phyloP scores from a whole-genome alignment of 176 grass and related monocot species.

The Areca catechu region DNA sequence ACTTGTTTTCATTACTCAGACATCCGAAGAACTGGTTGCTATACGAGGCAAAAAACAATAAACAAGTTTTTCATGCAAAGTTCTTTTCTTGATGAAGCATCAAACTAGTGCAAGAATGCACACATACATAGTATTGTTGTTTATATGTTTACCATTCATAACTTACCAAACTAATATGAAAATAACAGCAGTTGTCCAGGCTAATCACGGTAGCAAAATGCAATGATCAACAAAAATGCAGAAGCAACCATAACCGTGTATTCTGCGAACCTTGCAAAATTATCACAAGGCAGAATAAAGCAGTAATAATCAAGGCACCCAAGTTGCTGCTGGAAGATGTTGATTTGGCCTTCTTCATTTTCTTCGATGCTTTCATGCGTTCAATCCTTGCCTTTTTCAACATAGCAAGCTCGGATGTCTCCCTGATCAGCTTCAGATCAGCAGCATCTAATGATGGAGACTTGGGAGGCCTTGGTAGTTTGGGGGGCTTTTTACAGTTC shows the following conservation, averaged over 20 bases:
- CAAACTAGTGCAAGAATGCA: no score
- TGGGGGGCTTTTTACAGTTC: conserved; percentile 60
- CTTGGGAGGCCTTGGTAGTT: conserved; percentile 54
- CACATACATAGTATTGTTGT: no score
- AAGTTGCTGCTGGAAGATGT: conserved; percentile 37
- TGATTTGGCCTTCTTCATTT: conserved; percentile 74
- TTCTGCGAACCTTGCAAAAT: conserved; percentile 81
- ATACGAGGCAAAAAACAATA: no score
- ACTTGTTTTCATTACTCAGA: background rate
- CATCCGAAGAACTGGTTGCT: background rate
- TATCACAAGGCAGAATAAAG: conserved; percentile 89
- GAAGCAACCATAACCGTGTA: background rate
- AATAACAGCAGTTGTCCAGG: no score
- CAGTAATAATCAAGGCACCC: conserved; percentile 63
- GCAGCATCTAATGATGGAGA: conserved; percentile 46
- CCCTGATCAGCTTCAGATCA: conserved; percentile 74
- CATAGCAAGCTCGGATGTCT: conserved; percentile 71
- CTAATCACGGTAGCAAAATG: no score
- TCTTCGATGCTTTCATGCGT: conserved; percentile 89
- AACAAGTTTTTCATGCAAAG: no score
- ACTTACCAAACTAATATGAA: no score
- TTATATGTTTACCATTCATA: no score
- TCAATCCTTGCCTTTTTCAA: conserved; percentile 80
- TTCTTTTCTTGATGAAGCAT: no score
- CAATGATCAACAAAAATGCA: no score